phyloP scores from a whole-genome alignment of 2,329 filamentous ascomycete genomes.

The Trichophyton rubrum region DNA sequence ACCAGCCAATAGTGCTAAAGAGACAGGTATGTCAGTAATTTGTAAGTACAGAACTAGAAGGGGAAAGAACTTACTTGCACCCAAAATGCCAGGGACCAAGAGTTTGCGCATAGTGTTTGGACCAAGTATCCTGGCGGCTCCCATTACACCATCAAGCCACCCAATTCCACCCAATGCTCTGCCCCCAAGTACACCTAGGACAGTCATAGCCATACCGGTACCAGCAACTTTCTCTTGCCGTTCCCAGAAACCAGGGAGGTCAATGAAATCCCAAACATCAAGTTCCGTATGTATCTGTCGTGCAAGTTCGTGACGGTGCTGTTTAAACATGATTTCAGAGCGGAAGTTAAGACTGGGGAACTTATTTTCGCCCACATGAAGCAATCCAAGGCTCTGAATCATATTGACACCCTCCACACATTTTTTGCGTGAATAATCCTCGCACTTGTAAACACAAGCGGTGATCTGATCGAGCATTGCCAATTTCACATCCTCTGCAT shows the following conservation, averaged over 20 bases:
- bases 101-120: slow-evolving; percentile 69
- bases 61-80: slow-evolving; percentile 53
- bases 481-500: slow-evolving; percentile 81
- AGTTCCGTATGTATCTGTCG: slow-evolving; percentile 78
- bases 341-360: slow-evolving; percentile 79
- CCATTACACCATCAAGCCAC: slow-evolving; percentile 80
- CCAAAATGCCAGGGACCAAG: slow-evolving; percentile 65
- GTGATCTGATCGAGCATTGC: slow-evolving; percentile 86
- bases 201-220: slow-evolving; percentile 85
- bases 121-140: slow-evolving; percentile 66
- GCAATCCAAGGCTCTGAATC: slow-evolving; percentile 76
- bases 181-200: slow-evolving; percentile 73
- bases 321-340: slow-evolving; percentile 85
- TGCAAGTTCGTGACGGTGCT: slow-evolving; percentile 66
- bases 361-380: slow-evolving; percentile 71
- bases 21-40: slow-evolving; percentile 4
- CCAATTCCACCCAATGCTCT: slow-evolving; percentile 69
- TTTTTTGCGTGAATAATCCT: slow-evolving; percentile 69
- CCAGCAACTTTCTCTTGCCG: slow-evolving; percentile 89
- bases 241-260: slow-evolving; percentile 69
- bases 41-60: slow-evolving; percentile 22
- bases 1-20: slow-evolving; percentile 55
- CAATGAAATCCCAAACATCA: slow-evolving; percentile 87
- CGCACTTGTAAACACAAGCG: slow-evolving; percentile 62
- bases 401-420: slow-evolving; percentile 70